These are phyloP conservation scores for Penicillium sp. DNA, from an alignment of 2,329 filamentous ascomycete genomes.

Conservation along the genomic window DNA sequence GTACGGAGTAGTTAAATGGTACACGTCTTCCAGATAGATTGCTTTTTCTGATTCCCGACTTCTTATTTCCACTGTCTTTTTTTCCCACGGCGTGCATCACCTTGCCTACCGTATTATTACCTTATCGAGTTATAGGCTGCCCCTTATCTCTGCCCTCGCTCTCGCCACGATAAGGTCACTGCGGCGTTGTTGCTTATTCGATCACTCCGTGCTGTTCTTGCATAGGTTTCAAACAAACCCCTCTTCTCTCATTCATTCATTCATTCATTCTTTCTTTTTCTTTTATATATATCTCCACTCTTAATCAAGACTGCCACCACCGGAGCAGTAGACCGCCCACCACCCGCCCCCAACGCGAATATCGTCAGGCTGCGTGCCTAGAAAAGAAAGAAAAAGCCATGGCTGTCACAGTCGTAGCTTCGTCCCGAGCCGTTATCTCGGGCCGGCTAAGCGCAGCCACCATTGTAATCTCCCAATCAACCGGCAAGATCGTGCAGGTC, in stretches of 20 bases:
- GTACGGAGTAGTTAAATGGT: too few relatives aligned
- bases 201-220: background rate
- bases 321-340: background rate
- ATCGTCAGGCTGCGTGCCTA: background rate
- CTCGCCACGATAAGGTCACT: slow-evolving; percentile 14
- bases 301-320: background rate
- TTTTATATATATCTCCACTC: background rate
- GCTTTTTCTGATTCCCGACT: background rate
- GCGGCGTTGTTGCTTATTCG: slow-evolving; percentile 1
- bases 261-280: background rate
- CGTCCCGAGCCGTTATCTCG: slow-evolving; percentile 75
- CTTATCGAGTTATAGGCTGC: slow-evolving; percentile 5
- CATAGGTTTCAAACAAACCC: background rate
- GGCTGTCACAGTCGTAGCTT: slow-evolving; percentile 62
- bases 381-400: background rate
- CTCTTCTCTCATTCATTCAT: background rate
- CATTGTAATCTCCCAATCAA: slow-evolving; percentile 69
- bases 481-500: slow-evolving; percentile 80
- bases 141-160: slow-evolving; percentile 14
- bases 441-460: slow-evolving; percentile 76
- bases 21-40: background rate
- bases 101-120: slow-evolving; percentile 7
- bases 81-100: slow-evolving; percentile 15
- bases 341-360: background rate
- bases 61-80: slow-evolving; percentile 14